Conservation (phyloP, 805 yeast species). For the Kluyveromyces siamensis region DNA sequence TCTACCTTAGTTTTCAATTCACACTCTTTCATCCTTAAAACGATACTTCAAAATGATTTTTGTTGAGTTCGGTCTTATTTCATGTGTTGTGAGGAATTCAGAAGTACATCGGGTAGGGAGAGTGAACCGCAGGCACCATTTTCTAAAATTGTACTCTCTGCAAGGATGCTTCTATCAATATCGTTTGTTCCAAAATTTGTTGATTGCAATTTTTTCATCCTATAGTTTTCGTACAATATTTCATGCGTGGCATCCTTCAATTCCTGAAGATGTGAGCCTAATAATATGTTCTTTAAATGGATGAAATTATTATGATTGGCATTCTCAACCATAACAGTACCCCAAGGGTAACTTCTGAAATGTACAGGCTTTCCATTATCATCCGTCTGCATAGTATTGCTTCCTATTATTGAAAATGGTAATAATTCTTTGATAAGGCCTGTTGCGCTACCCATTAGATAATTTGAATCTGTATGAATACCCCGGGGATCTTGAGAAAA, state of each 20-base stretch:
- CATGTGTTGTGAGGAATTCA: neutral
- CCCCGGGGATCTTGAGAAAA: neutral
- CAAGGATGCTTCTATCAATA: neutral
- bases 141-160: conserved; percentile 1
- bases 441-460: neutral
- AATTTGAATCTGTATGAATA: neutral
- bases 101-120: neutral
- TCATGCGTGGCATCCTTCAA: conserved; percentile 75
- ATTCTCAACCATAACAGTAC: conserved; percentile 46
- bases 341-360: conserved; percentile 61
- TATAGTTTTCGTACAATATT: conserved; percentile 66
- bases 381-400: conserved; percentile 31
- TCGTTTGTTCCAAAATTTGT: conserved; percentile 1
- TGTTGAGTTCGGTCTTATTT: no score
- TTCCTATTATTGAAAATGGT: conserved; percentile 62
- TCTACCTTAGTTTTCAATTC: neutral
- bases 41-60: neutral
- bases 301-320: conserved; percentile 62
- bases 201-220: conserved; percentile 56
- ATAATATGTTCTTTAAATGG: conserved; percentile 57
- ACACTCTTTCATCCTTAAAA: neutral
- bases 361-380: conserved; percentile 32
- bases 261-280: conserved; percentile 74
- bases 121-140: neutral
- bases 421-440: conserved; percentile 36